These are phyloP conservation scores for Sphagnum tenellum DNA, from an alignment of 225 moss, liverwort and hornwort genomes.

Conservation along the genomic window DNA sequence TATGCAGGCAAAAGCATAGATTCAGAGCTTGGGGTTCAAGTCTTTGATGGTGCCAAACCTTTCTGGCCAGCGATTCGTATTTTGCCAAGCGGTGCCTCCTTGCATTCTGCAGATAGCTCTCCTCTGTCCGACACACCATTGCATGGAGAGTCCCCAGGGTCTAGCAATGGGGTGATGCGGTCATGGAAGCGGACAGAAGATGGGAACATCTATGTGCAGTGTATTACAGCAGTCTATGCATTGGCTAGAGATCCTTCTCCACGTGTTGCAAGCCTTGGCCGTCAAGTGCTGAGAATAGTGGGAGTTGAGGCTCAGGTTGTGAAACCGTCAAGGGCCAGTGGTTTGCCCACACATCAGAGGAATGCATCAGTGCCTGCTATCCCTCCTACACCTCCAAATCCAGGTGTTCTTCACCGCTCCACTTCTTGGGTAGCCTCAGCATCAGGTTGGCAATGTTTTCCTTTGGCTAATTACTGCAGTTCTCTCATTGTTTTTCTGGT, in stretches of 20 bases:
- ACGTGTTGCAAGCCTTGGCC: slow-evolving; percentile 81
- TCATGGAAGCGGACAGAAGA: slow-evolving; percentile 80
- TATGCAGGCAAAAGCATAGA: slow-evolving; percentile 39
- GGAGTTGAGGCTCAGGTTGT: slow-evolving; percentile 79
- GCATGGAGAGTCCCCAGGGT: slow-evolving; percentile 18
- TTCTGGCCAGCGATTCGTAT: slow-evolving; percentile 36
- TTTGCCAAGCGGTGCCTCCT: slow-evolving; percentile 59
- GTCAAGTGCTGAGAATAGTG: slow-evolving; percentile 81
- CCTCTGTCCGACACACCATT: slow-evolving; percentile 30
- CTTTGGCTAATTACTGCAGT: neutral
- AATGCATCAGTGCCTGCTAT: slow-evolving; percentile 79
- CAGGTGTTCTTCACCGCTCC: slow-evolving; percentile 76
- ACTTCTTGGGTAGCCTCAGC: slow-evolving; percentile 98
- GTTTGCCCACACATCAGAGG: slow-evolving; percentile 50
- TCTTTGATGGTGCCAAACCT: slow-evolving; percentile 51
- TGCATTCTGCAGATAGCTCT: slow-evolving; percentile 47
- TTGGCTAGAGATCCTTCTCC: slow-evolving; percentile 94
- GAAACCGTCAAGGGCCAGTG: slow-evolving; percentile 39
- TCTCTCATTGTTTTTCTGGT: neutral
- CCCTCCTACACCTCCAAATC: slow-evolving; percentile 77
- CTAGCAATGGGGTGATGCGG: slow-evolving; percentile 38
- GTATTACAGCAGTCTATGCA: slow-evolving; percentile 89
- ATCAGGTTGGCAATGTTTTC: slow-evolving; percentile 45
- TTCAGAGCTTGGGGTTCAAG: slow-evolving; percentile 35
- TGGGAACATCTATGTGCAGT: slow-evolving; percentile 88